These are phyloP conservation scores for Sesbania bispinosa DNA, from an alignment of 306 rosid species.

Conservation along the genomic window DNA sequence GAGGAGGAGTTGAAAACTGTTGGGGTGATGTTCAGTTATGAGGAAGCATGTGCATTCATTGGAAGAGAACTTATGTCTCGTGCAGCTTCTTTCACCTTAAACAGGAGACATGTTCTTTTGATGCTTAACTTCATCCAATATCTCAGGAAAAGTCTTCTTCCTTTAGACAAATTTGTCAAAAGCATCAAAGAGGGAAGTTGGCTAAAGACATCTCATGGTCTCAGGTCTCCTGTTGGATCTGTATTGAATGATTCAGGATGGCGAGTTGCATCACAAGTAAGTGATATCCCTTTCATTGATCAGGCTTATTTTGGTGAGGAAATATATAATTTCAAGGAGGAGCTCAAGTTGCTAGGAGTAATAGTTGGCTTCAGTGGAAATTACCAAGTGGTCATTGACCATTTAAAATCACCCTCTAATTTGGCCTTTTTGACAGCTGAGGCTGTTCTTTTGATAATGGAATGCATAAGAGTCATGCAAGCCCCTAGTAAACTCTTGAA, in stretches of 20 bases:
- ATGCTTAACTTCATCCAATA: slow-evolving; percentile 56
- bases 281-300: slow-evolving; percentile 68
- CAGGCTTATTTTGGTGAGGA: slow-evolving; percentile 44
- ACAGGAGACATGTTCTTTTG: slow-evolving; percentile 34
- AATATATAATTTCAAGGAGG: slow-evolving; percentile 38
- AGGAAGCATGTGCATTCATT: slow-evolving; percentile 60
- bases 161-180: slow-evolving; percentile 33
- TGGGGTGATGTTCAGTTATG: slow-evolving; percentile 68
- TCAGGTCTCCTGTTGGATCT: slow-evolving; percentile 55
- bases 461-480: slow-evolving; percentile 12
- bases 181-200: slow-evolving; percentile 44
- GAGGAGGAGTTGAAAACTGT: slow-evolving; percentile 53
- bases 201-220: slow-evolving; percentile 55
- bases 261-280: slow-evolving; percentile 50
- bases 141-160: slow-evolving; percentile 29
- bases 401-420: slow-evolving; percentile 45
- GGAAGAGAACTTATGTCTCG: slow-evolving; percentile 62
- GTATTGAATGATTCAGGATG: slow-evolving; percentile 52
- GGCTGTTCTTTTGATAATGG: slow-evolving; percentile 40
- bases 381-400: slow-evolving; percentile 40
- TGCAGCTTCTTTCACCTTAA: slow-evolving; percentile 39
- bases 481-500: slow-evolving; percentile 22
- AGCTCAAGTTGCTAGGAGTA: slow-evolving; percentile 64
- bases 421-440: slow-evolving; percentile 38
- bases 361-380: slow-evolving; percentile 29